Evolutionary conservation across 805 yeast genomes (phyloP).

Genomic region (Cyberlindnera meyerae): DNA sequence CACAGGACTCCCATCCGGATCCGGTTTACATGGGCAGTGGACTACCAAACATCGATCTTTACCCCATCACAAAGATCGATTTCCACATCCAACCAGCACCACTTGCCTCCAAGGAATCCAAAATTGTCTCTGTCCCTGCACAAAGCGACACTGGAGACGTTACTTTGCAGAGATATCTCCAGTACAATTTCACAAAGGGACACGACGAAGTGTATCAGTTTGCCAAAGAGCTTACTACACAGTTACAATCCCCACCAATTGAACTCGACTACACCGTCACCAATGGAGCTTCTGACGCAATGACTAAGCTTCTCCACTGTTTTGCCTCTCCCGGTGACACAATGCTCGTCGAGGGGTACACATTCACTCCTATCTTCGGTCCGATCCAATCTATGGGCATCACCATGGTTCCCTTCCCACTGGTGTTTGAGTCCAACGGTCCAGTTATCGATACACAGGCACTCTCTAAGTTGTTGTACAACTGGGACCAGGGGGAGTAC

Average conservation of each 20-base stretch:
- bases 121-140: conserved; percentile 2
- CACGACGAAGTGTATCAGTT: conserved; percentile 60
- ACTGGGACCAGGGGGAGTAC: conserved; percentile 37
- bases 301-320: conserved; percentile 43
- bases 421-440: conserved; percentile 24
- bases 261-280: conserved; percentile 32
- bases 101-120: neutral
- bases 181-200: conserved; percentile 37
- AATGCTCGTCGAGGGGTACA: conserved; percentile 59
- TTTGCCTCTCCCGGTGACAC: conserved; percentile 50
- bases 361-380: conserved; percentile 55
- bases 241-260: conserved; percentile 35
- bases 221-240: conserved; percentile 41
- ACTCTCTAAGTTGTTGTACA: conserved; percentile 44
- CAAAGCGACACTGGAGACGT: neutral
- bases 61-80: conserved; percentile 10
- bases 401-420: conserved; percentile 42
- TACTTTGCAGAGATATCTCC: conserved; percentile 6
- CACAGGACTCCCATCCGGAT: conserved; percentile 8
- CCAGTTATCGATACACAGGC: conserved; percentile 39
- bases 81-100: conserved; percentile 10
- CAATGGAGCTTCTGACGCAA: conserved; percentile 52
- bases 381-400: conserved; percentile 24
- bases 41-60: conserved; percentile 5
- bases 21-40: conserved; percentile 15